Percentiles rank a stretch among this genome's conserved stretches.
phyloP scores from a whole-genome alignment of 306 rosid genomes.

The Rosa rugosa region DNA sequence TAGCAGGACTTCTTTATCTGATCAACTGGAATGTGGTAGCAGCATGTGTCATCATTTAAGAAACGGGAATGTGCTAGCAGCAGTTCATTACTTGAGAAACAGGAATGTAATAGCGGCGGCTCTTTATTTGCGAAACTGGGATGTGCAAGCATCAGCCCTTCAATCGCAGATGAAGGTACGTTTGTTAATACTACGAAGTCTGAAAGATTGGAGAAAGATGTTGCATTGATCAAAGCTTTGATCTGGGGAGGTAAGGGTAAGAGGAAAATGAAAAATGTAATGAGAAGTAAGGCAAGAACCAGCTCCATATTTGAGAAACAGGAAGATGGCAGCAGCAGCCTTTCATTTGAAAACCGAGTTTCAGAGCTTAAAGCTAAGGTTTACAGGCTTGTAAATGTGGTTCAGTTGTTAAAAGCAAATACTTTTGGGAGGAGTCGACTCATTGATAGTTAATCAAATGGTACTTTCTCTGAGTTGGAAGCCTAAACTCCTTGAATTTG shows the following conservation, averaged over 20 bases:
- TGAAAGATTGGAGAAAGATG: not conserved
- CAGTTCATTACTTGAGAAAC: not conserved
- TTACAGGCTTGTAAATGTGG: too few species aligned
- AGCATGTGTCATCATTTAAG: not conserved
- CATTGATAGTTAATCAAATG: not conserved
- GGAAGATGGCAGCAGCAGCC: not conserved
- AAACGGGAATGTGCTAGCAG: not conserved
- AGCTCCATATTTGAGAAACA: not conserved
- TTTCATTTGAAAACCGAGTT: not conserved
- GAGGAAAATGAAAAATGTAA: not conserved
- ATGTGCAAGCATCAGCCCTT: not conserved
- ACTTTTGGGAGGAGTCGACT: too few species aligned
- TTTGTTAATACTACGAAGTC: not conserved
- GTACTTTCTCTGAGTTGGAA: not conserved
- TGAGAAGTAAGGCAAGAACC: not conserved
- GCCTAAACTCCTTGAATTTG: not conserved
- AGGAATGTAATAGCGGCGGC: not conserved
- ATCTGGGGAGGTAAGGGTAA: not conserved
- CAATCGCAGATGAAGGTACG: not conserved
- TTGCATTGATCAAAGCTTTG: not conserved
- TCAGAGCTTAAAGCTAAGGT: not conserved
- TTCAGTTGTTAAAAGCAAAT: too few species aligned
- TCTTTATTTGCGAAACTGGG: not conserved
- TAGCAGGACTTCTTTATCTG: not conserved
- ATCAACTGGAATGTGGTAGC: not conserved